Percentiles rank a stretch among this genome's conserved stretches.
These are phyloP conservation scores for Besnoitia besnoiti DNA, from an alignment of 169 alveolate species.

Conservation along the genomic window DNA sequence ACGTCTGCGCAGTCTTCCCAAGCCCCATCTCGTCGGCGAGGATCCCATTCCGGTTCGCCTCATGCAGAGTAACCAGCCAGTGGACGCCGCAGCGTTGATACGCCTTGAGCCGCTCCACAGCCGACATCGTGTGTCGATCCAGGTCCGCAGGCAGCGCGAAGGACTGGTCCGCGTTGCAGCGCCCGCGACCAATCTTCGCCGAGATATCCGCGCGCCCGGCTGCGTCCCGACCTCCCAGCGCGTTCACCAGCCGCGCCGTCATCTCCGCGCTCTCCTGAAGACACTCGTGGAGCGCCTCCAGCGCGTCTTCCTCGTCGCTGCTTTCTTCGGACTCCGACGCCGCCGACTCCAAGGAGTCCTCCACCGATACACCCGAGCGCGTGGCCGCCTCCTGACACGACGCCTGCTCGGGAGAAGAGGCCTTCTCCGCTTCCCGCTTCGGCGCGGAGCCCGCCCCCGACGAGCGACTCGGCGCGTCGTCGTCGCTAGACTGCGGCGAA, in stretches of 20 bases:
- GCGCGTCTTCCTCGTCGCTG: conserved; percentile 62
- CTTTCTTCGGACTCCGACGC: neutral
- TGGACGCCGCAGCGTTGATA: conserved; percentile 84
- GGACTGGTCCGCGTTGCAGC: conserved; percentile 56
- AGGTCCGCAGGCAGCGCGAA: conserved; percentile 35
- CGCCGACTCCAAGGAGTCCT: neutral
- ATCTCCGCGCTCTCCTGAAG: conserved; percentile 43
- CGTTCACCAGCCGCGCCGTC: conserved; percentile 56
- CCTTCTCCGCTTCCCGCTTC: neutral
- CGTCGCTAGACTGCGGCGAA: neutral
- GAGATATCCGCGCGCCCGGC: conserved; percentile 23
- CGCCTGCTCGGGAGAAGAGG: neutral
- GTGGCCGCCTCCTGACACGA: neutral
- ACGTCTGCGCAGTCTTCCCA: conserved; percentile 74
- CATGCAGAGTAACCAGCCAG: conserved; percentile 83
- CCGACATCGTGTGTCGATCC: conserved; percentile 10
- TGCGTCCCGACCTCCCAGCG: conserved; percentile 52
- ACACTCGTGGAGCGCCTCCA: conserved; percentile 62
- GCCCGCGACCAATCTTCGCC: conserved; percentile 52
- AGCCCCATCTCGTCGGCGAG: conserved; percentile 88
- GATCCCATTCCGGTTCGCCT: conserved; percentile 81
- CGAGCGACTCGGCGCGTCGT: neutral
- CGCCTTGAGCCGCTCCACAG: conserved; percentile 74
- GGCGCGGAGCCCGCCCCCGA: neutral
- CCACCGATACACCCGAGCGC: neutral